Percentiles rank a stretch among this genome's conserved stretches.
Conservation (phyloP, 148 eudicot genomes). For the Bassia scoparia region DNA sequence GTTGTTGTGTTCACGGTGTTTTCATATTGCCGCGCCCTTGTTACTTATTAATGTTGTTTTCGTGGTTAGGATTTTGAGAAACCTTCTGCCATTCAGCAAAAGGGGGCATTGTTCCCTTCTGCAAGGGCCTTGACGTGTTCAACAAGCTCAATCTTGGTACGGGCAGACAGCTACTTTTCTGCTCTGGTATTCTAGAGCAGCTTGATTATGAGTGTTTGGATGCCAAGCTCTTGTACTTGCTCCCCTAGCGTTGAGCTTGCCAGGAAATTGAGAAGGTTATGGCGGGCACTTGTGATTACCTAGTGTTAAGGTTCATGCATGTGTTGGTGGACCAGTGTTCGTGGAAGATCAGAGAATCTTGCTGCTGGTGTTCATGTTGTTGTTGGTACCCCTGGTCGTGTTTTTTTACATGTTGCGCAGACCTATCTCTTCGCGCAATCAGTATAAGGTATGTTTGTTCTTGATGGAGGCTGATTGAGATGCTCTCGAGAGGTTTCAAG, state of each 20-base stretch:
- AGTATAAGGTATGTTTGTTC: slow-evolving; percentile 65
- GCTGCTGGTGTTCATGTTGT: slow-evolving; percentile 67
- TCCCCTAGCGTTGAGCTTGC: slow-evolving; percentile 50
- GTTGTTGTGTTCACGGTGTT: not conserved
- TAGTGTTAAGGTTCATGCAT: slow-evolving; percentile 78
- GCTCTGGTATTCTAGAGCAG: slow-evolving; percentile 41
- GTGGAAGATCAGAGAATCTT: slow-evolving; percentile 72
- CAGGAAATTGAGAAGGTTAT: slow-evolving; percentile 48
- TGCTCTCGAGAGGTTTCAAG: slow-evolving; percentile 82
- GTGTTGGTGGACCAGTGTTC: slow-evolving; percentile 87
- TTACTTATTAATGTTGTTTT: not conserved
- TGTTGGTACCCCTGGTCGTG: slow-evolving; percentile 87
- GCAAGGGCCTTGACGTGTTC: slow-evolving; percentile 43
- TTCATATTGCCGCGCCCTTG: not conserved
- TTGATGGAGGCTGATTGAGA: slow-evolving; percentile 91
- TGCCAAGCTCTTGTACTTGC: slow-evolving; percentile 44
- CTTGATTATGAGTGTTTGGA: slow-evolving; percentile 33
- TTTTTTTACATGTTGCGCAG: slow-evolving; percentile 73
- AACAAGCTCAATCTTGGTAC: slow-evolving; percentile 44
- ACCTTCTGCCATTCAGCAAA: slow-evolving; percentile 43
- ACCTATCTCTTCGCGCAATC: slow-evolving; percentile 57
- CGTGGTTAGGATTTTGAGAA: slow-evolving; percentile 37
- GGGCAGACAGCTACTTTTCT: slow-evolving; percentile 44
- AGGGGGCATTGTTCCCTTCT: slow-evolving; percentile 43
- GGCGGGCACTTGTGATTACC: slow-evolving; percentile 57